These are phyloP conservation scores for Niebla homalea DNA, from an alignment of 495 filamentous ascomycete species.

Conservation along the genomic window DNA sequence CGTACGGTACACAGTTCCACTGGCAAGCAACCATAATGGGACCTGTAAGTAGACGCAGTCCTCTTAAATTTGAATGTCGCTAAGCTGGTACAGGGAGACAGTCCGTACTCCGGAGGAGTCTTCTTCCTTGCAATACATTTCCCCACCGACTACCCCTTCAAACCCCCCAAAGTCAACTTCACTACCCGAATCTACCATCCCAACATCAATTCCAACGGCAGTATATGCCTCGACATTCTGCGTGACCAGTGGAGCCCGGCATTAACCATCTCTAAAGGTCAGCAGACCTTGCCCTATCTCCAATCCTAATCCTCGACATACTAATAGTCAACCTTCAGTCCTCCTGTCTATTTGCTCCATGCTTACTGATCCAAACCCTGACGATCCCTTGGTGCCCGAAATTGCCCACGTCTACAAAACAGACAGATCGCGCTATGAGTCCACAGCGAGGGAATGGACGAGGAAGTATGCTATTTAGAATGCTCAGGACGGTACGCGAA, in stretches of 20 bases:
- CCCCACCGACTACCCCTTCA: constrained; percentile 99
- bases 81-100: constrained; percentile 51
- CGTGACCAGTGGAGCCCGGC: constrained; percentile 99
- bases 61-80: background rate
- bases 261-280: constrained; percentile 96
- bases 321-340: constrained; percentile 37
- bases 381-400: constrained; percentile 95
- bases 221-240: constrained; percentile 95
- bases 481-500: background rate
- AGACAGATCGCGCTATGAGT: constrained; percentile 86
- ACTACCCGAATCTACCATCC: constrained; percentile 98
- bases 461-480: constrained; percentile 88
- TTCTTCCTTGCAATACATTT: constrained; percentile 99
- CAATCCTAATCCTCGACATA: background rate
- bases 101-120: constrained; percentile 90
- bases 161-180: constrained; percentile 99
- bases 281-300: background rate
- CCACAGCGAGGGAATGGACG: constrained; percentile 95
- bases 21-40: constrained; percentile 99
- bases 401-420: constrained; percentile 99
- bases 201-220: constrained; percentile 99
- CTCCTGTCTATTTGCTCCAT: constrained; percentile 98
- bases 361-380: constrained; percentile 98
- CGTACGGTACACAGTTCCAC: constrained; percentile 59
- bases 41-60: constrained; percentile 56